These are phyloP conservation scores for Gossypium lobatum DNA, from an alignment of 441 rosid genomes.

Conservation along the genomic window DNA sequence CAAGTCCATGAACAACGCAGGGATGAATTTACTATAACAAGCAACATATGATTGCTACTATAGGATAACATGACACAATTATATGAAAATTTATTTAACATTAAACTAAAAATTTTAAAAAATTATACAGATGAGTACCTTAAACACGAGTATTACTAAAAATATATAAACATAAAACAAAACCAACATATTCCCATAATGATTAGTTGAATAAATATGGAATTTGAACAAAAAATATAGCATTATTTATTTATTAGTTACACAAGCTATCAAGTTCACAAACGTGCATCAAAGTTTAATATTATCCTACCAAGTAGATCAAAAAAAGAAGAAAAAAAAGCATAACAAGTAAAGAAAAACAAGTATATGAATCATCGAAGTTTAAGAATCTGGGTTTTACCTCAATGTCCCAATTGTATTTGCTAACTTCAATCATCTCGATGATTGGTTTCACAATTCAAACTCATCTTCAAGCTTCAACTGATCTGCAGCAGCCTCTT, in stretches of 20 bases:
- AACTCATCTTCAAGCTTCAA: conserved; percentile 93
- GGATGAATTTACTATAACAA: no score
- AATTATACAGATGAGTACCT: background rate
- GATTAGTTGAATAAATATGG: background rate
- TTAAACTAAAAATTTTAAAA: background rate
- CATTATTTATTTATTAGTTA: conserved; percentile 28
- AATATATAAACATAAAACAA: background rate
- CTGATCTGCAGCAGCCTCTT: conserved; percentile 93
- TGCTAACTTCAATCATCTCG: conserved; percentile 6
- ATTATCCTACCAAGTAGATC: conserved; percentile 18
- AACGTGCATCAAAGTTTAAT: conserved; percentile 20
- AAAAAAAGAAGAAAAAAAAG: background rate
- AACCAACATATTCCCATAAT: background rate
- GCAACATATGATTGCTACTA: background rate
- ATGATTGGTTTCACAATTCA: conserved; percentile 42
- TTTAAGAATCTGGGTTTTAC: conserved; percentile 24
- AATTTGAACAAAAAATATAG: conserved; percentile 12
- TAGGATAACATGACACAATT: background rate
- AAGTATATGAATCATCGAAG: background rate
- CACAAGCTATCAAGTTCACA: conserved; percentile 31
- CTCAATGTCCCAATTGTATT: conserved; percentile 17
- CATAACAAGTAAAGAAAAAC: background rate
- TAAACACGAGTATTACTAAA: background rate
- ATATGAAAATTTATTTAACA: background rate
- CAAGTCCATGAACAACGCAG: no score